Evolutionary conservation across 176 grass and related monocot genomes (phyloP), one percentile per base, ranked within the genome.

Genomic region (Zizania latifolia): DNA sequence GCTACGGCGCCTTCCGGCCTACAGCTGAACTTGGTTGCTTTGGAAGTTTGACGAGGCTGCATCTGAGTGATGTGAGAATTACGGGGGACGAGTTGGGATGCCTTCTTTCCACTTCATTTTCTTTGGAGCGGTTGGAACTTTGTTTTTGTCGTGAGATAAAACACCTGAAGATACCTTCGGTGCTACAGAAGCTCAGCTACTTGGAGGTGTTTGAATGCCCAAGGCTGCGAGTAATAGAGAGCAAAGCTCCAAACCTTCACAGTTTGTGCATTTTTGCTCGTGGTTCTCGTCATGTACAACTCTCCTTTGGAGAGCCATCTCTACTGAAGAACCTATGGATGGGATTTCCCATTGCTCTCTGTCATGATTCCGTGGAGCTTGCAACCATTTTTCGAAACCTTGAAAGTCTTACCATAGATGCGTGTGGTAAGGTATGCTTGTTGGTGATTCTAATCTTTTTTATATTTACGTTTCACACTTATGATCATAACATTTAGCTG

Each of bases 381-480:
- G 43, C 58, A 0, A 64, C 67, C 10, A 15, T 35, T 30, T n/a
- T 64, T 33, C 79, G 58, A 15, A 81, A 64, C 62, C 43, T 81
- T 23, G 58, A 81, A 58, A 81, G 68, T 40, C 68, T 81, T 40
- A 12, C 2, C 8, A 51, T 81, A 71, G 0, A 0, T 9, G 50
- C 29, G 1, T 0, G 0, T 17, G 0, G 0, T 28, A 34, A 74
- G 80, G 79, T 74, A 73, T 82, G 8, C 11, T 65, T 54, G 6
- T 8, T 14, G 5, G 27, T 59, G 17, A 61, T 6, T 76, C 13
- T 3, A 34, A 16, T 23, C 27, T 22, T 48, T 4, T 21, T 9
- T 61, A 10, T 4, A 48, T 33, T 15, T 10, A 5, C 11, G 21
- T 19, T 17, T 21, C 35, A 31, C 38, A 23, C 27, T 0, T 29